These are phyloP conservation scores for Peronospora destructor DNA, from an alignment of 352 stramenopile genomes.

Conservation along the genomic window DNA sequence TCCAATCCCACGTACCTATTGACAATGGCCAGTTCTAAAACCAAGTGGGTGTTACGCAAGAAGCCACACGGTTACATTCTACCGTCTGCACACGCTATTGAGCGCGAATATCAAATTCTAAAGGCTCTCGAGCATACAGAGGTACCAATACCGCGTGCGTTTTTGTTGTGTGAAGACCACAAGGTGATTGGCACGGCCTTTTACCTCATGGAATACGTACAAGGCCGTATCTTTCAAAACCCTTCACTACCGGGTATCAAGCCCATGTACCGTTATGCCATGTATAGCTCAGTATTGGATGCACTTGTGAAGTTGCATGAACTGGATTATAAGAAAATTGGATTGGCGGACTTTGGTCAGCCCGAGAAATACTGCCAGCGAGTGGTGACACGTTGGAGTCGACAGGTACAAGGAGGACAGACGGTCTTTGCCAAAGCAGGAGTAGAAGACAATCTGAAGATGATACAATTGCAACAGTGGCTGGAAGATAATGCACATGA, in stretches of 20 bases:
- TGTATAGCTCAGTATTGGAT: slow-evolving; percentile 70
- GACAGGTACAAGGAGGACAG: slow-evolving; percentile 50
- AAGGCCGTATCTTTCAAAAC: slow-evolving; percentile 71
- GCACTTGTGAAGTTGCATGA: slow-evolving; percentile 58
- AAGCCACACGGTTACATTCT: slow-evolving; percentile 78
- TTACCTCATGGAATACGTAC: slow-evolving; percentile 80
- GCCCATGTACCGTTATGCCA: slow-evolving; percentile 68
- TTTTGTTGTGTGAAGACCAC: slow-evolving; percentile 61
- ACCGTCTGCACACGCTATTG: slow-evolving; percentile 70
- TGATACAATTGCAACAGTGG: slow-evolving; percentile 51
- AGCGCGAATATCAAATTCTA: slow-evolving; percentile 70
- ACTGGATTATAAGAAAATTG: slow-evolving; percentile 53
- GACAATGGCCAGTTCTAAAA: slow-evolving; percentile 41
- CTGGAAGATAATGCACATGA: slow-evolving; percentile 44
- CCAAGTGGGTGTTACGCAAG: slow-evolving; percentile 76
- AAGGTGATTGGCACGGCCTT: slow-evolving; percentile 64
- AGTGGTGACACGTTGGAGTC: slow-evolving; percentile 66
- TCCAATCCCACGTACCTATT: slow-evolving; percentile 86
- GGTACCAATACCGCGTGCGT: slow-evolving; percentile 54
- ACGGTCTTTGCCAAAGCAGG: slow-evolving; percentile 40
- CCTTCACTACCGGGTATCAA: slow-evolving; percentile 53
- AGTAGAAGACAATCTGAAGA: slow-evolving; percentile 49
- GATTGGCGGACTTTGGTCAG: slow-evolving; percentile 50
- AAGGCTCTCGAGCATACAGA: slow-evolving; percentile 58
- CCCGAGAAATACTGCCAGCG: slow-evolving; percentile 65